These are phyloP conservation scores for Setaria italica DNA, from an alignment of 202 grass and related monocot species.

Conservation along the genomic window DNA sequence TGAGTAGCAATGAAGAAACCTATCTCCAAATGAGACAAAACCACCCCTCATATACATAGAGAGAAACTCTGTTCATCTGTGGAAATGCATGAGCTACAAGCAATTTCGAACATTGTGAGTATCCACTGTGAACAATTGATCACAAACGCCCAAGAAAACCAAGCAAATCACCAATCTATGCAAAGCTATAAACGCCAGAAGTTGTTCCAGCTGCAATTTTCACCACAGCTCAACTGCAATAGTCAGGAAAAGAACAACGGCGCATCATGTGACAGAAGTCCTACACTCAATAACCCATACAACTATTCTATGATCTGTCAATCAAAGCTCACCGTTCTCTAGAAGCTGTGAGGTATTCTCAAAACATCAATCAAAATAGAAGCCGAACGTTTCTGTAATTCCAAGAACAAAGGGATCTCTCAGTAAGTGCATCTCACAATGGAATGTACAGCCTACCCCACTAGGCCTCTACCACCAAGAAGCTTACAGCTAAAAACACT, in stretches of 20 bases:
- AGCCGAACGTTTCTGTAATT: background rate
- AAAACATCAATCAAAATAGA: constrained; percentile 12
- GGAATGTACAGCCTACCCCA: background rate
- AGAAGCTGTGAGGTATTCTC: background rate
- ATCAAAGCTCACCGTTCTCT: background rate
- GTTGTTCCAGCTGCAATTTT: background rate
- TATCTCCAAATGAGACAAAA: background rate
- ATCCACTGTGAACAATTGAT: background rate
- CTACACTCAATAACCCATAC: background rate
- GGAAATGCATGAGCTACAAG: background rate
- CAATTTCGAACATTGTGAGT: background rate
- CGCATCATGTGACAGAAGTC: background rate
- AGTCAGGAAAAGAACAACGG: background rate
- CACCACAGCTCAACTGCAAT: background rate
- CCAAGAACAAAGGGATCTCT: background rate
- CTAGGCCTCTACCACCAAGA: background rate
- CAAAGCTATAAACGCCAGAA: background rate
- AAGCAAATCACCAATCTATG: background rate
- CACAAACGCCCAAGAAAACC: background rate
- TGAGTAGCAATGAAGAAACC: background rate
- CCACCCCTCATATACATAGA: background rate
- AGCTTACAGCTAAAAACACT: constrained; percentile 3
- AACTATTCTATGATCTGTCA: background rate
- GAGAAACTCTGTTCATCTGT: background rate
- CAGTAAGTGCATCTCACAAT: background rate